These are phyloP conservation scores for Monascus purpureus DNA, from an alignment of 495 filamentous ascomycete genomes.

Conservation along the genomic window DNA sequence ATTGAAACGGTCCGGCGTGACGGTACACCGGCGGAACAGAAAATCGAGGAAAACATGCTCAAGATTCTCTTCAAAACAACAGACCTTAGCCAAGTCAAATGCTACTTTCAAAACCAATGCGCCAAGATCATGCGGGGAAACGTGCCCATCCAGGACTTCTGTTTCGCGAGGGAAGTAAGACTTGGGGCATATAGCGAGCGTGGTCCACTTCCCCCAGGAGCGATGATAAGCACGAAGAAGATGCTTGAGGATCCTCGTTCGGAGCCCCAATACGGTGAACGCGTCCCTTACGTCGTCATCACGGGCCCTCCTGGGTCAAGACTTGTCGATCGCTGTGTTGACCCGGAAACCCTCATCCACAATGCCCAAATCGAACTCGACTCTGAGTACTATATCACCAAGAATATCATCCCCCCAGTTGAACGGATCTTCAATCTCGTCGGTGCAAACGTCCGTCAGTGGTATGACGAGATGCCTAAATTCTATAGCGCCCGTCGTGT, in stretches of 20 bases:
- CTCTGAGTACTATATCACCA: slow-evolving; percentile 90
- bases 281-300: slow-evolving; percentile 86
- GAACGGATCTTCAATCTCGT: slow-evolving; percentile 96
- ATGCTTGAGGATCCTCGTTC: slow-evolving; percentile 76
- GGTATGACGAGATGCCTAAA: slow-evolving; percentile 97
- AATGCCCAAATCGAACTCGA: slow-evolving; percentile 74
- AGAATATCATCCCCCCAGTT: slow-evolving; percentile 88
- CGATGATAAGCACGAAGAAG: slow-evolving; percentile 65
- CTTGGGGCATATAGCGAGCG: slow-evolving; percentile 80
- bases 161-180: slow-evolving; percentile 83
- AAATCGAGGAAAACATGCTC: slow-evolving; percentile 90
- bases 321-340: slow-evolving; percentile 79
- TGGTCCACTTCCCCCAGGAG: slow-evolving; percentile 69
- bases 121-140: slow-evolving; percentile 81
- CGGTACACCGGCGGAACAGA: slow-evolving; percentile 89
- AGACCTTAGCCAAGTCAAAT: slow-evolving; percentile 81
- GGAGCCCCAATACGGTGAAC: slow-evolving; percentile 91
- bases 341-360: slow-evolving; percentile 68
- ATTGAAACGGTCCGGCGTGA: slow-evolving; percentile 94
- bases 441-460: slow-evolving; percentile 77
- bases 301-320: slow-evolving; percentile 75
- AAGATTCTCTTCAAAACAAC: slow-evolving; percentile 79
- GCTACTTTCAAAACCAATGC: slow-evolving; percentile 84
- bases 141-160: slow-evolving; percentile 89
- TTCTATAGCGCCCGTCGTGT: slow-evolving; percentile 55